Evolutionary conservation across 2,329 filamentous ascomycete genomes (phyloP).

Genomic region (Trichoderma sp.): DNA sequence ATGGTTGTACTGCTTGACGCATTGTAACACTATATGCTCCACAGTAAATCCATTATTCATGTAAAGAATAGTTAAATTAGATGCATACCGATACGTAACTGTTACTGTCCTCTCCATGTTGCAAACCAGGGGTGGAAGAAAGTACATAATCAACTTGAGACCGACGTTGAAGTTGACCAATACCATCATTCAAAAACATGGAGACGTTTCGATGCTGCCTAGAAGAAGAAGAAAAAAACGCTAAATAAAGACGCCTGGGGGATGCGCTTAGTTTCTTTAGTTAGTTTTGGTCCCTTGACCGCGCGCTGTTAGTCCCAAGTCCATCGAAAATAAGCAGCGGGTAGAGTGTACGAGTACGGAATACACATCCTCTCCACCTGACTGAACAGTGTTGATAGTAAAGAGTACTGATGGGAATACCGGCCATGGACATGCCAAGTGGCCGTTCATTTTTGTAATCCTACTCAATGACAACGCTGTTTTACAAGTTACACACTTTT

Average conservation of each 20-base stretch:
- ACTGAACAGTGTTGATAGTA: background rate
- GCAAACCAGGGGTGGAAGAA: background rate
- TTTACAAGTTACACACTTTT: background rate
- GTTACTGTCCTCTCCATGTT: background rate
- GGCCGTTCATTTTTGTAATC: background rate
- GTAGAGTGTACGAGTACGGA: background rate
- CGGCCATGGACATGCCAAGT: background rate
- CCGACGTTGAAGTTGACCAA: background rate
- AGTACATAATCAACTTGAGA: background rate
- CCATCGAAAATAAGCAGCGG: background rate
- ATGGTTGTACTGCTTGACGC: background rate
- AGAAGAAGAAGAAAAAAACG: background rate
- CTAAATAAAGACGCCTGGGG: background rate
- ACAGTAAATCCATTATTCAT: too few relatives aligned
- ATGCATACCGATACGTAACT: background rate
- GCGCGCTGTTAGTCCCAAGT: background rate
- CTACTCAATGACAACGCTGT: background rate
- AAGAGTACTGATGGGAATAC: background rate
- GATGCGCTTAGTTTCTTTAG: background rate
- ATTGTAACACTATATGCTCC: too few relatives aligned
- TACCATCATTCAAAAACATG: background rate
- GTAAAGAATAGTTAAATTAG: background rate
- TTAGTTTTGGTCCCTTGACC: background rate
- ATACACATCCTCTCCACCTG: background rate
- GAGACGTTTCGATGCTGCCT: background rate